These are phyloP conservation scores for Glycine latifolia DNA, from an alignment of 306 rosid species.

Conservation along the genomic window DNA sequence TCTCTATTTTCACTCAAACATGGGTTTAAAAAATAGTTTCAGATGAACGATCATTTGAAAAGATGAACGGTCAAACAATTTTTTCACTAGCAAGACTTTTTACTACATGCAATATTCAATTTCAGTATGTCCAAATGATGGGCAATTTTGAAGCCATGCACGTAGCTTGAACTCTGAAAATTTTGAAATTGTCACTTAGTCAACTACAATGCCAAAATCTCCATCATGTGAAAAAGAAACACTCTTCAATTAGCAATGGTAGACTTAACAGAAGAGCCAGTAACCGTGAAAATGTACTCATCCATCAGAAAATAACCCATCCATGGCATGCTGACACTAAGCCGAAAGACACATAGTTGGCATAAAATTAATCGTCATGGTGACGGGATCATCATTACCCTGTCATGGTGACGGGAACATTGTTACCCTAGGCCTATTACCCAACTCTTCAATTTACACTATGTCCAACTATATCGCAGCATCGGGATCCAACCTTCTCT, in stretches of 20 bases:
- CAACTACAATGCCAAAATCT: not conserved
- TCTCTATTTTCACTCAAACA: not conserved
- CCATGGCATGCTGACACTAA: not conserved
- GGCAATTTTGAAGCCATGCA: constrained; percentile 15
- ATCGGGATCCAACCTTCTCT: constrained; percentile 96
- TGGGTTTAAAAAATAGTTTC: not conserved
- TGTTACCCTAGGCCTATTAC: constrained; percentile 23
- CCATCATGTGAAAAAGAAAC: constrained; percentile 10
- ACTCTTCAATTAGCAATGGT: not conserved
- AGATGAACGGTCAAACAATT: not conserved
- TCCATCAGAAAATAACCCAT: constrained; percentile 5
- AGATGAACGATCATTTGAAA: not conserved
- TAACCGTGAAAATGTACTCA: not conserved
- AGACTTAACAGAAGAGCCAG: not conserved
- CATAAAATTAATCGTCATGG: constrained; percentile 29
- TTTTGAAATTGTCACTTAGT: constrained; percentile 17
- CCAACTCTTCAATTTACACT: constrained; percentile 27
- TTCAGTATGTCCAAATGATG: not conserved
- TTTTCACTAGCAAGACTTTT: not conserved
- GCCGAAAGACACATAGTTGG: constrained; percentile 20
- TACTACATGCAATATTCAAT: not conserved
- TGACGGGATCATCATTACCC: constrained; percentile 17
- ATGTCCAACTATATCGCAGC: constrained; percentile 58
- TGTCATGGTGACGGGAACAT: constrained; percentile 17
- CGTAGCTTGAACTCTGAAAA: not conserved